Percentiles rank a stretch among this genome's conserved stretches.
phyloP scores from a whole-genome alignment of 2,329 filamentous ascomycete species.

The Pseudogymnoascus sp. region DNA sequence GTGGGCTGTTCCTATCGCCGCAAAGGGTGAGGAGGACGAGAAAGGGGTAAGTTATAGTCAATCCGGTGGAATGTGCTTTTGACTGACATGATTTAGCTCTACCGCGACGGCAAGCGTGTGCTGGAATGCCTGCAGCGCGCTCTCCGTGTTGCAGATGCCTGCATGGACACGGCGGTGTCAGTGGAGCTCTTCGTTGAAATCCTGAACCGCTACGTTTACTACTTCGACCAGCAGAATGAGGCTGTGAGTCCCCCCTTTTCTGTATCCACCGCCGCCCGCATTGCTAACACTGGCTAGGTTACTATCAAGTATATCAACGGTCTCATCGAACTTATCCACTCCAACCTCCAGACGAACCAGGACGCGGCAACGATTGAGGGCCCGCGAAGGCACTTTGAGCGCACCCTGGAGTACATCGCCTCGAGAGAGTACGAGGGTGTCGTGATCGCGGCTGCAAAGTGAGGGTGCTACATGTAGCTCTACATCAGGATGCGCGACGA shows the following conservation, averaged over 20 bases:
- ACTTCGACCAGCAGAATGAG: conserved; percentile 98
- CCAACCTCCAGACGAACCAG: conserved; percentile 79
- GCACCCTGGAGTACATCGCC: conserved; percentile 88
- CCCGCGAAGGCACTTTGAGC: conserved; percentile 87
- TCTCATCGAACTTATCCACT: conserved; percentile 95
- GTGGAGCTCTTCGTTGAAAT: conserved; percentile 99
- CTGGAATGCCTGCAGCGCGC: conserved; percentile 93
- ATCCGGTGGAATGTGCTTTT: not conserved
- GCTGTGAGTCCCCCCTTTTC: conserved; percentile 49
- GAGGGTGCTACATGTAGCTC: conserved; percentile 31
- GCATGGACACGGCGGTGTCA: conserved; percentile 96
- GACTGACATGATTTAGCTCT: conserved; percentile 53
- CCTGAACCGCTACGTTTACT: conserved; percentile 95
- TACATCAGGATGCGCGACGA: not conserved
- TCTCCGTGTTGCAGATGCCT: conserved; percentile 91
- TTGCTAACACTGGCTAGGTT: conserved; percentile 42
- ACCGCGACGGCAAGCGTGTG: conserved; percentile 94
- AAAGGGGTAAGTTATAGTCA: conserved; percentile 54
- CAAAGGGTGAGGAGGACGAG: conserved; percentile 71
- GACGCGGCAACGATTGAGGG: conserved; percentile 78
- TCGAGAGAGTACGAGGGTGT: conserved; percentile 90
- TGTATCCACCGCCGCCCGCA: conserved; percentile 12
- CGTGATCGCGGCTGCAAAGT: conserved; percentile 40
- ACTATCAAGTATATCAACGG: conserved; percentile 98
- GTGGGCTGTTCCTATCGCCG: conserved; percentile 85